Base-by-base conservation (phyloP, 2,329 filamentous ascomycete species). In the Talaromyces sp. region DNA sequence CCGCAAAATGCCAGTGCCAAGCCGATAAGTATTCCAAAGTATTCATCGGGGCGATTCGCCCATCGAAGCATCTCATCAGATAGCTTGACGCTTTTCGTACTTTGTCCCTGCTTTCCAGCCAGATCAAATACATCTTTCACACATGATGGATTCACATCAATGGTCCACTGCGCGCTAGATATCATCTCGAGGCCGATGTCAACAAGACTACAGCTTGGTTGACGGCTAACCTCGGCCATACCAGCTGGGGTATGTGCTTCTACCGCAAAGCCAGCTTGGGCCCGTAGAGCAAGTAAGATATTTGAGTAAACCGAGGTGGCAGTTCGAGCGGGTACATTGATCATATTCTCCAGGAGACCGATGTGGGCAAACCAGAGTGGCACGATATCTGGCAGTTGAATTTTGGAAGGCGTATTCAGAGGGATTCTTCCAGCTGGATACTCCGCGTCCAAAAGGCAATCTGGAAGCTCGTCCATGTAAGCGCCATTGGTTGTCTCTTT, bases 321-420 rank as follows among this genome's bases (percentile, higher is more conserved):
- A 15, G 55, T 42, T 36, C 32, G 39, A 33, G 39, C 9, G n/a
- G 55, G 55, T 9, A 39, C 55, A 27, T 56, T 42, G 33, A 56
- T 27, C 17, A 56, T 42, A 8, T 33, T 28, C n/a, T 56, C 55
- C 33, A 56, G 32, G 6, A 56, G 33, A 27, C 55, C 39, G 32
- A 33, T 42, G 4, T 56, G 55, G 6, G 32, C 44, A 56, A 56
- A 56, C 55, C 55, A 56, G 33, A 56, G 25, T 56, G 55, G 30
- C 42, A 56, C 27, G n/a, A 56, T 22, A 56, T 56, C 51, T n/a
- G 51, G 51, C 5, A 53, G 51, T 27, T 27, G 51, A 15, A 7
- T 27, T 28, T 6, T 53, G 6, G 7, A 3, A 8, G 27, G 51
- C 15, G 51, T 53, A 19, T 22, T 53, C n/a, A 53, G 6, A 27